Conservation (phyloP, 2,329 filamentous ascomycete genomes). For the Zalaria obscura region DNA sequence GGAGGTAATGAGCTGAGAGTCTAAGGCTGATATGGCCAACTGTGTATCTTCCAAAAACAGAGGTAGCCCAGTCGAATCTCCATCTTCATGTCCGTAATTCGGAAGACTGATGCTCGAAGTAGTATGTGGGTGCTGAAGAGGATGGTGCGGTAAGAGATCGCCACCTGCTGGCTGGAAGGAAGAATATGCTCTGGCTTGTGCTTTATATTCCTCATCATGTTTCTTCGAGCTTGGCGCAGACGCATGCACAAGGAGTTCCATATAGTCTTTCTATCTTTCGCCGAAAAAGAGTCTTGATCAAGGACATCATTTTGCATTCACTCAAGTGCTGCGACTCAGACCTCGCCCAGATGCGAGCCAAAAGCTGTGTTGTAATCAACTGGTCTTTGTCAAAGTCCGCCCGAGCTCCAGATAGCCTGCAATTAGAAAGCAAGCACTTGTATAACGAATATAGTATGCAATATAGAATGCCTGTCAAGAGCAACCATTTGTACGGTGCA, state of each 20-base stretch:
- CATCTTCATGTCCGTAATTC: neutral
- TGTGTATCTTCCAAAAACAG: constrained; percentile 29
- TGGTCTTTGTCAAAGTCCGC: too few relatives aligned
- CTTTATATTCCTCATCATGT: constrained; percentile 26
- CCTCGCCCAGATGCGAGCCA: too few relatives aligned
- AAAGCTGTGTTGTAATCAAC: too few relatives aligned
- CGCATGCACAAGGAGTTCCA: constrained; percentile 31
- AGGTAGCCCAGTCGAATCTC: neutral
- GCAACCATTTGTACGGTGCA: too few relatives aligned
- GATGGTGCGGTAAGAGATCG: neutral
- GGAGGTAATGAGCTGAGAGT: constrained; percentile 25
- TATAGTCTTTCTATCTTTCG: constrained; percentile 1
- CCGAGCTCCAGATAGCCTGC: too few relatives aligned
- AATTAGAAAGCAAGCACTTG: too few relatives aligned
- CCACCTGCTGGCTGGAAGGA: constrained; percentile 14
- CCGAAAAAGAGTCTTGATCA: too few relatives aligned
- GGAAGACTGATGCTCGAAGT: neutral
- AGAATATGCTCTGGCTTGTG: constrained; percentile 26
- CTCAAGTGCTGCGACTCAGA: too few relatives aligned
- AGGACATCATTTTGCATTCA: too few relatives aligned
- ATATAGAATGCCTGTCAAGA: too few relatives aligned
- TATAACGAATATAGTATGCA: too few relatives aligned
- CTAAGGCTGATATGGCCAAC: constrained; percentile 22
- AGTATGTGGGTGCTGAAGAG: neutral
- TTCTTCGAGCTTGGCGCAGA: constrained; percentile 26